A percentile compares a stretch with the other conserved stretches of the same genome.
phyloP scores from a whole-genome alignment of 179 eudicot genomes.

The Pouteria campechiana region DNA sequence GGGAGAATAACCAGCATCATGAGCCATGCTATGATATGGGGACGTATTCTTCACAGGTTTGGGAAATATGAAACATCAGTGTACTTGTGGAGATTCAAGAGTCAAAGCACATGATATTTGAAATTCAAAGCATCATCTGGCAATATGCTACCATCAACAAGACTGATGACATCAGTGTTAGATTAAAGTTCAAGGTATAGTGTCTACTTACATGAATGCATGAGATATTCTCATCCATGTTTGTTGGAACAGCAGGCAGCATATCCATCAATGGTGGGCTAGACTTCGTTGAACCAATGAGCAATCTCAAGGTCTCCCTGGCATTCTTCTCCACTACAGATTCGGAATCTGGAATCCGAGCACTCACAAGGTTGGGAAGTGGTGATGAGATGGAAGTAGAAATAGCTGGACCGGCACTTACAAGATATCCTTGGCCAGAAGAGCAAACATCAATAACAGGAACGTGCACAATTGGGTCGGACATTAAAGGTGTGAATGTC shows the following conservation, averaged over 20 bases:
- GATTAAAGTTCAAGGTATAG: too few species aligned
- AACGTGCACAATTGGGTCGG: constrained; percentile 81
- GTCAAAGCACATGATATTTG: too few species aligned
- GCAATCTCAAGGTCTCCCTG: constrained; percentile 70
- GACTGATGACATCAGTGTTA: too few species aligned
- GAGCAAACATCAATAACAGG: constrained; percentile 87
- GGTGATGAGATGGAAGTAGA: constrained; percentile 47
- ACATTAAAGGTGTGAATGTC: constrained; percentile 69
- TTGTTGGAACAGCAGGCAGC: constrained; percentile 37
- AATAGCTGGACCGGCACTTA: constrained; percentile 72
- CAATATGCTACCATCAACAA: too few species aligned
- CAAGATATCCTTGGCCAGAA: constrained; percentile 81
- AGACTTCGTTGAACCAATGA: constrained; percentile 46
- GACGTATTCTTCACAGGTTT: too few species aligned
- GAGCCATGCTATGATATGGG: too few species aligned
- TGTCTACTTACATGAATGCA: too few species aligned
- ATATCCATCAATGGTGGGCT: constrained; percentile 34
- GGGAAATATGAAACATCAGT: too few species aligned
- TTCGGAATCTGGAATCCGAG: constrained; percentile 46
- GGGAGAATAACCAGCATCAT: too few species aligned
- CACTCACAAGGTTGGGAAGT: constrained; percentile 35
- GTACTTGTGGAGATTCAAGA: too few species aligned
- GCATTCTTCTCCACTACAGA: constrained; percentile 64
- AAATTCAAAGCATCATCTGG: too few species aligned
- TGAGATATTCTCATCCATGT: constrained; percentile 18